phyloP scores from a whole-genome alignment of 129 eudicot genomes.

The Arctium minus region DNA sequence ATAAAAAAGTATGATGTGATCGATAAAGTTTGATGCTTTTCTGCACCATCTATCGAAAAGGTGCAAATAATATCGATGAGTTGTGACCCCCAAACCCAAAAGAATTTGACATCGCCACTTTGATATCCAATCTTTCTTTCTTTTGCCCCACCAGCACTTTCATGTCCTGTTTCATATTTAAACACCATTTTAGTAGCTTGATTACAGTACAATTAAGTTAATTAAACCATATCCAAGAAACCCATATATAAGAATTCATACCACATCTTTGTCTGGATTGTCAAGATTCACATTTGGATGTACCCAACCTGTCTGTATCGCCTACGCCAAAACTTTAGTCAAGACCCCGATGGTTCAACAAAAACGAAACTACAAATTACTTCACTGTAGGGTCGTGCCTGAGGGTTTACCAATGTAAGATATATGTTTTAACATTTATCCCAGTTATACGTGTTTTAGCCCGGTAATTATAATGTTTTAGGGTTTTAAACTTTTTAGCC shows the following conservation, averaged over 20 bases:
- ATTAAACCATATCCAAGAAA: not conserved
- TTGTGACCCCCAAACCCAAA: slow-evolving; percentile 37
- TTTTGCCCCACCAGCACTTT: slow-evolving; percentile 57
- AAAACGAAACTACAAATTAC: not conserved
- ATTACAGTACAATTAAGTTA: not conserved
- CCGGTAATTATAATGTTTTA: no score
- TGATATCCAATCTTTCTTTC: slow-evolving; percentile 50
- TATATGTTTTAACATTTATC: no score
- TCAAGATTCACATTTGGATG: slow-evolving; percentile 92
- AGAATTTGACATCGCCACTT: slow-evolving; percentile 20
- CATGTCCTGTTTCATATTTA: slow-evolving; percentile 46
- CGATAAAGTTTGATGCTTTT: not conserved
- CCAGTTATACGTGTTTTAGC: no score
- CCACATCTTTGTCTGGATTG: slow-evolving; percentile 78
- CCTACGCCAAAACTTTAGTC: slow-evolving; percentile 31
- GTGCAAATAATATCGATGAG: slow-evolving; percentile 28
- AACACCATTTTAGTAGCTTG: not conserved
- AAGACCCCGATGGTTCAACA: not conserved
- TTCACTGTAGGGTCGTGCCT: not conserved
- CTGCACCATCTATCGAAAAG: slow-evolving; percentile 11
- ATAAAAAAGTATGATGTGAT: not conserved
- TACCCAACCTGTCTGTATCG: slow-evolving; percentile 83
- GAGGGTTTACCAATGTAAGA: not conserved
- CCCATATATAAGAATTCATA: slow-evolving; percentile 15
- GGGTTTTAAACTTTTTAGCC: not conserved